Evolutionary conservation across 768 basidiomycete genomes (phyloP).

Genomic region (Termitomyces sp.): DNA sequence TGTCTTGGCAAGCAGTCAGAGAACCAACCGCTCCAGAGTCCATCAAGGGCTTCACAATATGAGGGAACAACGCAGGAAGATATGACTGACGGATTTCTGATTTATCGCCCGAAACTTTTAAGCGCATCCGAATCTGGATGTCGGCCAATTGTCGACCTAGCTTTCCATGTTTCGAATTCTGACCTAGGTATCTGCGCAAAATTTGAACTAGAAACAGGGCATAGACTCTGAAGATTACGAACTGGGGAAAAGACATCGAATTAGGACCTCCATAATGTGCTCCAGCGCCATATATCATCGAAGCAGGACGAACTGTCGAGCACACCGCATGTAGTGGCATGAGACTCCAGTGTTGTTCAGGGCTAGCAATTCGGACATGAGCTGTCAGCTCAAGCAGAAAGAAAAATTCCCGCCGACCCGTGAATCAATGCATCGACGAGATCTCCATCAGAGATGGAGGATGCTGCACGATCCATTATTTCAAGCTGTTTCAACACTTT

Average conservation of each 20-base stretch:
- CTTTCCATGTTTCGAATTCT: conserved; percentile 92
- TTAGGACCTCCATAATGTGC: conserved; percentile 63
- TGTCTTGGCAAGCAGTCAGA: not conserved
- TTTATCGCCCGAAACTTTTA: conserved; percentile 89
- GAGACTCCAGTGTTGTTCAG: conserved; percentile 93
- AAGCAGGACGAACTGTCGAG: conserved; percentile 87
- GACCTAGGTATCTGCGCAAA: conserved; percentile 81
- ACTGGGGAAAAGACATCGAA: conserved; percentile 81
- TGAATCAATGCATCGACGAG: conserved; percentile 91
- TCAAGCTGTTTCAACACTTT: conserved; percentile 67
- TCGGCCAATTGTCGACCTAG: conserved; percentile 78
- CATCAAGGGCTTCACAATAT: conserved; percentile 75
- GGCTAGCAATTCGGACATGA: conserved; percentile 34
- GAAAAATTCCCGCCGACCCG: conserved; percentile 49
- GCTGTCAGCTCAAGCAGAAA: not conserved
- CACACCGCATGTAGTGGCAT: conserved; percentile 92
- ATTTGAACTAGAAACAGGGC: not conserved
- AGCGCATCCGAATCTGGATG: conserved; percentile 92
- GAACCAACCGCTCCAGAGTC: conserved; percentile 67
- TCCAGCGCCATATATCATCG: conserved; percentile 70
- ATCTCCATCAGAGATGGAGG: conserved; percentile 93
- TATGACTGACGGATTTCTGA: conserved; percentile 89
- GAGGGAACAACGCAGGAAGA: conserved; percentile 80
- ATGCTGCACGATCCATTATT: conserved; percentile 83
- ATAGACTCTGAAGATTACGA: conserved; percentile 23